phyloP scores from a whole-genome alignment of 2,329 filamentous ascomycete species.

The Rutstroemia sp. region DNA sequence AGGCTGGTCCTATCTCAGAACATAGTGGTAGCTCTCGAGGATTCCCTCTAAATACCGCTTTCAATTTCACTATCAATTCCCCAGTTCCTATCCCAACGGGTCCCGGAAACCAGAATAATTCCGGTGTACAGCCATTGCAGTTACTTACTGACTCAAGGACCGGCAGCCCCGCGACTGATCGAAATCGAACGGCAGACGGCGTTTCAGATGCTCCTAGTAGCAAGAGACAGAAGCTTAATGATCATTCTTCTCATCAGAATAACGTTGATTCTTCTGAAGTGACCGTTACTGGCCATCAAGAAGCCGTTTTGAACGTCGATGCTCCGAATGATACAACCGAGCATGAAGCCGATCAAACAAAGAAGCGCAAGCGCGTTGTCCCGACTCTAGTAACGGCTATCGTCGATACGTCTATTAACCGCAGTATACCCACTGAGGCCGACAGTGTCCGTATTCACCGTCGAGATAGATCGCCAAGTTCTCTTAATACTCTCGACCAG shows the following conservation, averaged over 20 bases:
- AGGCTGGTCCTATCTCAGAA: neutral
- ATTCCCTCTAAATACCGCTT: neutral
- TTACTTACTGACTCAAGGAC: neutral
- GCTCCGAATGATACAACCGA: too few species aligned
- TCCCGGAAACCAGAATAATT: neutral
- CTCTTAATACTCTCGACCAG: too few species aligned
- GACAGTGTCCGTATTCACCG: constrained; percentile 10
- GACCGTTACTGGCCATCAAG: neutral
- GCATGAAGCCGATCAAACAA: constrained; percentile 7
- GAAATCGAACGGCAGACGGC: neutral
- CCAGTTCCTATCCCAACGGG: neutral
- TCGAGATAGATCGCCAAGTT: too few species aligned
- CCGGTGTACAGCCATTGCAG: neutral
- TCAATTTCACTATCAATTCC: constrained; percentile 8
- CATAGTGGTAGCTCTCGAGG: neutral
- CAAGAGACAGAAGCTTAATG: constrained; percentile 1
- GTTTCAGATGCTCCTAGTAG: neutral
- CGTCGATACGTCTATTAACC: constrained; percentile 17
- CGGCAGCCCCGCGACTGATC: neutral
- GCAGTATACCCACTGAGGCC: constrained; percentile 20
- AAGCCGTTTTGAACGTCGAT: neutral
- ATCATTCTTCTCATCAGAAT: neutral
- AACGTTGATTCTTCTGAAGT: neutral
- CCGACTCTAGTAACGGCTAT: constrained; percentile 24
- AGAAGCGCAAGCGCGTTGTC: constrained; percentile 29